These are phyloP conservation scores for Pseudognaphalium luteoalbum DNA, from an alignment of 129 eudicot genomes.

Conservation along the genomic window DNA sequence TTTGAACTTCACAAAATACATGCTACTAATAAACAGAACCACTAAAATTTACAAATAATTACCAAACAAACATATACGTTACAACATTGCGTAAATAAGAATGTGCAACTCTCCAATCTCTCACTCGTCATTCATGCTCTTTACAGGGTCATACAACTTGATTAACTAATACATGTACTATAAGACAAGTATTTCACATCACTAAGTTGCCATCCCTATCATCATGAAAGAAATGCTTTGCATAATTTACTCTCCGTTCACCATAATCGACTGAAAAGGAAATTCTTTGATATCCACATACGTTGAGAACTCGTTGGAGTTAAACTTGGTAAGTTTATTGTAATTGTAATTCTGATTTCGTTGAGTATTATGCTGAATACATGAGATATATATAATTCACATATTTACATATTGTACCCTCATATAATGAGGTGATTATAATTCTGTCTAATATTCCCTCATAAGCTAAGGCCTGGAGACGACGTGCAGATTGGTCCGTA, in stretches of 20 bases:
- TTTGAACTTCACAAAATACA: background rate
- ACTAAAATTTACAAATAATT: conserved; percentile 32
- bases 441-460: too few relatives aligned
- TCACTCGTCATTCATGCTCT: conserved; percentile 6
- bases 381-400: too few relatives aligned
- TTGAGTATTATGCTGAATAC: too few relatives aligned
- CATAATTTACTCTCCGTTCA: conserved; percentile 44
- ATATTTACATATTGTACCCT: too few relatives aligned
- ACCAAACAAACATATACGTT: conserved; percentile 31
- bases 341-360: too few relatives aligned
- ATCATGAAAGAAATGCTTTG: too few relatives aligned
- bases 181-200: conserved; percentile 32
- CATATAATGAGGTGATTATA: too few relatives aligned
- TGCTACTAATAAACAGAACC: background rate
- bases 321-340: too few relatives aligned
- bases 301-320: conserved; percentile 70
- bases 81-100: conserved; percentile 20
- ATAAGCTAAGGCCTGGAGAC: too few relatives aligned
- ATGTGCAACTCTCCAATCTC: conserved; percentile 21
- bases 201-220: background rate
- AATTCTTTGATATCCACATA: conserved; percentile 84
- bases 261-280: conserved; percentile 74
- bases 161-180: conserved; percentile 1
- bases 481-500: too few relatives aligned
- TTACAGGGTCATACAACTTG: conserved; percentile 30